Evolutionary conservation across 1,139 yeast species (phyloP).

Genomic region (Nakaseomyces kungkrabaensis): DNA sequence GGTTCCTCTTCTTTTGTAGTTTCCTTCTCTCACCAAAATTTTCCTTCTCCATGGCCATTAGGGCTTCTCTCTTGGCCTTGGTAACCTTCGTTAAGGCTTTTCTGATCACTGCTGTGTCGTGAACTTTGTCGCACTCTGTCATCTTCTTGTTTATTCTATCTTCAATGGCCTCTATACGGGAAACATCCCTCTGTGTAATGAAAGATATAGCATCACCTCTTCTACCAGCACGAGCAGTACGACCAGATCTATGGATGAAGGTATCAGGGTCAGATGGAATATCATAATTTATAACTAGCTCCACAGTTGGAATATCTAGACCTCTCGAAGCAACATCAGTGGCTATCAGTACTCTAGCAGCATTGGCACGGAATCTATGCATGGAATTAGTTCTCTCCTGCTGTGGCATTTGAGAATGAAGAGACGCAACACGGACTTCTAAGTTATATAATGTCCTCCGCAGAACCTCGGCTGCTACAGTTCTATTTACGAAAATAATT

Average conservation of each 20-base stretch:
- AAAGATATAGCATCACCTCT: slow-evolving; percentile 60
- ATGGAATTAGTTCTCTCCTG: slow-evolving; percentile 80
- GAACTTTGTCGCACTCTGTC: slow-evolving; percentile 58
- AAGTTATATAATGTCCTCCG: slow-evolving; percentile 64
- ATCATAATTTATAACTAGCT: slow-evolving; percentile 80
- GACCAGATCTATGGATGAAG: slow-evolving; percentile 96
- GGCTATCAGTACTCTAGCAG: slow-evolving; percentile 84
- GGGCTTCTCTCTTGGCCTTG: slow-evolving; percentile 79
- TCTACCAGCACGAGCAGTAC: slow-evolving; percentile 99
- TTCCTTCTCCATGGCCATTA: slow-evolving; percentile 89
- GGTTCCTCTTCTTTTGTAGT: slow-evolving; percentile 42
- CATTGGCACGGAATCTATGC: slow-evolving; percentile 88
- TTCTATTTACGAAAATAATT: slow-evolving; percentile 84
- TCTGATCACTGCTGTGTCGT: slow-evolving; percentile 68
- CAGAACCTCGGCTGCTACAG: slow-evolving; percentile 78
- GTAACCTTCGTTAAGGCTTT: slow-evolving; percentile 59
- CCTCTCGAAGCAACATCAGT: slow-evolving; percentile 98
- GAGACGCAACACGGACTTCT: slow-evolving; percentile 73
- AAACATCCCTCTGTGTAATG: slow-evolving; percentile 77
- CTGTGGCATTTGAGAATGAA: slow-evolving; percentile 95
- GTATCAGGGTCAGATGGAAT: slow-evolving; percentile 96
- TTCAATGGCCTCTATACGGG: slow-evolving; percentile 76
- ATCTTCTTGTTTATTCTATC: slow-evolving; percentile 70
- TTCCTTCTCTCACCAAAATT: slow-evolving; percentile 69
- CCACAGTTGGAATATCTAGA: slow-evolving; percentile 88